Evolutionary conservation across 345 rosid genomes (phyloP).

Genomic region (Eucalyptus guilfoylei): DNA sequence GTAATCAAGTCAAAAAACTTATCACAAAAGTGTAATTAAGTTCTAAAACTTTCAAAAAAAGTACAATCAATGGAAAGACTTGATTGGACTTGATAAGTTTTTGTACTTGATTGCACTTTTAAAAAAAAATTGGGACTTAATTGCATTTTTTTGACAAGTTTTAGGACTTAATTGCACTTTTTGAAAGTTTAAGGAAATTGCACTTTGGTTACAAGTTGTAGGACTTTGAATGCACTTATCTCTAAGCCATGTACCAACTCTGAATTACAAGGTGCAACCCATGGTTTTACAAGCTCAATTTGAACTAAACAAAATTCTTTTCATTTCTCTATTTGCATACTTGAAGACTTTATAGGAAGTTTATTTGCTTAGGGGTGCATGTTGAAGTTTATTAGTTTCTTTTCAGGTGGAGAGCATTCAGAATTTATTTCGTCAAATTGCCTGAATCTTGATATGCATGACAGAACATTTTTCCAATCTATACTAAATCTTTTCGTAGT

Average conservation of each 20-base stretch:
- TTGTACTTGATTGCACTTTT: too few species aligned
- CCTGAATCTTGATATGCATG: background rate
- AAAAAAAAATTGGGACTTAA: too few species aligned
- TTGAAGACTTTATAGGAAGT: background rate
- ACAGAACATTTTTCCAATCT: background rate
- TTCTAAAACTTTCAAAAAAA: too few species aligned
- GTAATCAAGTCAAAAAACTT: too few species aligned
- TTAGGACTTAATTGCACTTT: too few species aligned
- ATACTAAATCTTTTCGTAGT: background rate
- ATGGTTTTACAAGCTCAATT: background rate
- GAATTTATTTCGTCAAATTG: background rate
- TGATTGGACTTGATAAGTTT: too few species aligned
- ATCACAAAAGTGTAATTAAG: too few species aligned
- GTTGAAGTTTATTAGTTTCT: background rate
- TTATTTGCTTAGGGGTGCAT: background rate
- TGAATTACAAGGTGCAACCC: background rate
- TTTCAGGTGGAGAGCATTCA: background rate
- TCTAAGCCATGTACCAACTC: background rate
- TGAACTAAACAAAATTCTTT: background rate
- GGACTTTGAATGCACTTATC: too few species aligned
- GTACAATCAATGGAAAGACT: too few species aligned
- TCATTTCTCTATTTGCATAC: background rate
- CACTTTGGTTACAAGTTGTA: too few species aligned
- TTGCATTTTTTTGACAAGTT: too few species aligned
- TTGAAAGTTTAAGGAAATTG: too few species aligned